Percentiles rank a stretch among this genome's conserved stretches.
phyloP scores from a whole-genome alignment of 768 basidiomycete species.

The Amanita exitialis region DNA sequence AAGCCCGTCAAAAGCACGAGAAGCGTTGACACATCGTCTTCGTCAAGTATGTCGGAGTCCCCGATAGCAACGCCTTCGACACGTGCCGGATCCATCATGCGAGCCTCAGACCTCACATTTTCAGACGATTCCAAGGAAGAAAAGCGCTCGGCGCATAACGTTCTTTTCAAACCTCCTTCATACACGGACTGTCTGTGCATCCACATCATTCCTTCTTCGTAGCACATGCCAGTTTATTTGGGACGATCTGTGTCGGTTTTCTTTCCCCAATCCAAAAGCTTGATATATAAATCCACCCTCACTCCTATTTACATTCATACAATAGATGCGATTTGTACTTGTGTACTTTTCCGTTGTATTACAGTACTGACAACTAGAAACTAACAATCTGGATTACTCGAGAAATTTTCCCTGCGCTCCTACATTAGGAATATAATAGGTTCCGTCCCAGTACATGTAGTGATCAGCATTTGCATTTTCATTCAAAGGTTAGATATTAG shows the following conservation, averaged over 20 bases:
- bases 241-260: neutral
- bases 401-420: too few species aligned
- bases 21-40: conserved; percentile 25
- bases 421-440: neutral
- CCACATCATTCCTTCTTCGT: neutral
- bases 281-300: neutral
- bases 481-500: neutral
- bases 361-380: neutral
- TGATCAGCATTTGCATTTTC: neutral
- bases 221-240: neutral
- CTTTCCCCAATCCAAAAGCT: neutral
- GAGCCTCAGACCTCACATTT: neutral
- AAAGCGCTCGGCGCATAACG: neutral
- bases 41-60: conserved; percentile 33
- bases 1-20: conserved; percentile 16
- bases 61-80: conserved; percentile 43
- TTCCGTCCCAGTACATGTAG: too few species aligned
- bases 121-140: neutral
- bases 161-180: neutral
- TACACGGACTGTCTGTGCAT: neutral
- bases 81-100: conserved; percentile 23
- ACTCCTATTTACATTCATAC: conserved; percentile 1
- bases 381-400: too few species aligned
- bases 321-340: conserved; percentile 5
- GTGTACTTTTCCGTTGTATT: conserved; percentile 2